phyloP scores from a whole-genome alignment of 2,329 filamentous ascomycete genomes.

The Aspergillus ochraceus region DNA sequence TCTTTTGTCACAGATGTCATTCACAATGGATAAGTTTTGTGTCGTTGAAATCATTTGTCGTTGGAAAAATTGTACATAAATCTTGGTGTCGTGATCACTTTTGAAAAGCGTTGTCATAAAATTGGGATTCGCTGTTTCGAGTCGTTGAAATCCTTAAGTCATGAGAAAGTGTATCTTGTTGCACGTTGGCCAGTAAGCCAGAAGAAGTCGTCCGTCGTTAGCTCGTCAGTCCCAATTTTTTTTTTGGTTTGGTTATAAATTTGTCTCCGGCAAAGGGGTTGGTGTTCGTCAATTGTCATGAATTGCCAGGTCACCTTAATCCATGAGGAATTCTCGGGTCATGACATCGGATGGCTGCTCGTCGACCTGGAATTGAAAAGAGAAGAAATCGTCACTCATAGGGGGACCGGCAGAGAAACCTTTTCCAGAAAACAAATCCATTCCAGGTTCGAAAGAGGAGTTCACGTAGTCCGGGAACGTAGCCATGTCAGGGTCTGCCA shows the following conservation, averaged over 20 bases:
- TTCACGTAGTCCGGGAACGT: conserved; percentile 37
- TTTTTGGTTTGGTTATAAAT: conserved; percentile 2
- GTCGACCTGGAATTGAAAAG: conserved; percentile 40
- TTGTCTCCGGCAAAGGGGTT: no score
- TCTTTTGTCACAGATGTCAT: conserved; percentile 14
- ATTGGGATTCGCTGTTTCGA: conserved; percentile 12
- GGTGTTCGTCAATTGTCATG: neutral
- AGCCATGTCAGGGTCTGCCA: conserved; percentile 31
- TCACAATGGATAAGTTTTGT: conserved; percentile 5
- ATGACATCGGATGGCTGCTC: conserved; percentile 26
- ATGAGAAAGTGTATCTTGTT: conserved; percentile 15
- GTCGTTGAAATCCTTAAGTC: conserved; percentile 21
- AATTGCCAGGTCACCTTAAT: conserved; percentile 7
- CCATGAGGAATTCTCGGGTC: conserved; percentile 25
- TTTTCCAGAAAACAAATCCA: conserved; percentile 36
- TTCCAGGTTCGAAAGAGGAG: conserved; percentile 34
- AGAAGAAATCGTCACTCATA: conserved; percentile 37
- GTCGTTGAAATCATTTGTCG: conserved; percentile 8
- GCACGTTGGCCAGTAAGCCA: conserved; percentile 17
- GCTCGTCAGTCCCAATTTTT: conserved; percentile 1
- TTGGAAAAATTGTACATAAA: conserved; percentile 23
- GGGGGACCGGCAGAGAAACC: conserved; percentile 23
- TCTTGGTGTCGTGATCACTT: conserved; percentile 20
- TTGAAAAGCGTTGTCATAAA: conserved; percentile 11
- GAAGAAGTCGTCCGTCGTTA: conserved; percentile 17